Evolutionary conservation across 352 stramenopile species (phyloP), one percentile per base, ranked within the genome.

Genomic region (Phytophthora lateralis): DNA sequence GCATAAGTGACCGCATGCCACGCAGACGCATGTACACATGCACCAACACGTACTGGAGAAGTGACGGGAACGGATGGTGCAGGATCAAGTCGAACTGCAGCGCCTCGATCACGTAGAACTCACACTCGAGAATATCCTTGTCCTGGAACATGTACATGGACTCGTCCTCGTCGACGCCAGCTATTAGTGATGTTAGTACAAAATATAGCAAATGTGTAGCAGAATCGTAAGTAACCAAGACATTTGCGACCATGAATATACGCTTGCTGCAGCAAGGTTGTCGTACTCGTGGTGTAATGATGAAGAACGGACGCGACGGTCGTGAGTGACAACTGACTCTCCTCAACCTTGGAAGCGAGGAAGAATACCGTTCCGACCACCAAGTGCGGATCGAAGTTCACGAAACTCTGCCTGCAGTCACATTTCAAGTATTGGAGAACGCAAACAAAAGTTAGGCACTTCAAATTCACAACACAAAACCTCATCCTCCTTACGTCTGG

Each of bases 51-150:
- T 71, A 95, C 85, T 91, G 80, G n/a, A 94, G 71, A 38, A 96
- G 71, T 6, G 88, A 75, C 11, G 76, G 80, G 63, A 95, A 96
- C 42, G 88, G 88, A 43, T 96, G 88, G 53, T 94, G 85, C 30
- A 96, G 74, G 50, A 96, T 94, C 46, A 96, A 73, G 44, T 96
- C 88, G 52, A 94, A 96, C 59, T 95, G 88, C 38, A 93, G 73
- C 35, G 88, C 80, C 57, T 96, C 85, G 50, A 96, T 82, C 20
- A 95, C 80, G 77, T 95, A 95, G 60, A 95, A 96, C 70, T 96
- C 88, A 76, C 88, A 96, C 60, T 96, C 88, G 32, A 96, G 79
- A 24, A 96, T 93, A 61, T 96, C 88, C 58, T 93, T 93, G 64
- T 96, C 85, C 66, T 91, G 85, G 60, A 93, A 96, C 10, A 82